A percentile compares a stretch with the other conserved stretches of the same genome.
These are phyloP conservation scores for Tricholoma sp. DNA, from an alignment of 768 basidiomycete genomes.

Conservation along the genomic window DNA sequence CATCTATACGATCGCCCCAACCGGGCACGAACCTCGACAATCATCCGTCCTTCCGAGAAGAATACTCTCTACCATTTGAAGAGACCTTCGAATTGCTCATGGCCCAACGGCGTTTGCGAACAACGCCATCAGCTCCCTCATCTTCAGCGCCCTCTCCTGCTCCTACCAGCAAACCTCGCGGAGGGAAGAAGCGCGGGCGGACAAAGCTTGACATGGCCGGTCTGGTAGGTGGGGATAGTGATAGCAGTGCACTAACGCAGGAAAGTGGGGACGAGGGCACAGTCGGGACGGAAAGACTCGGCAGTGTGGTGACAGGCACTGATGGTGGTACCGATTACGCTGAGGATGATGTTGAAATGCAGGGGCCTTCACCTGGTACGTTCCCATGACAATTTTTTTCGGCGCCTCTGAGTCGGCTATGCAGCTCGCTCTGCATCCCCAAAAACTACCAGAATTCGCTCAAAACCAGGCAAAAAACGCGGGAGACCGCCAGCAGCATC, in stretches of 20 bases:
- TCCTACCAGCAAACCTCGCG: constrained; percentile 19
- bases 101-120: constrained; percentile 56
- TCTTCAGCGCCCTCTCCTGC: constrained; percentile 46
- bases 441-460: constrained; percentile 30
- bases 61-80: constrained; percentile 61
- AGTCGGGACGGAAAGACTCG: constrained; percentile 49
- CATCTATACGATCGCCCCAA: constrained; percentile 59
- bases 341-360: constrained; percentile 59
- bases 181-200: constrained; percentile 36
- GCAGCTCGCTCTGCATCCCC: constrained; percentile 33
- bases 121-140: constrained; percentile 59
- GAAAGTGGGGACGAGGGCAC: constrained; percentile 75
- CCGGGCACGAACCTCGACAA: constrained; percentile 61
- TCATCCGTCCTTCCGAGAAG: constrained; percentile 73
- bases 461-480: constrained; percentile 26
- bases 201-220: constrained; percentile 65
- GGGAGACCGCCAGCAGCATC: constrained; percentile 26
- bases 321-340: constrained; percentile 66
- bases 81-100: constrained; percentile 56
- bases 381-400: constrained; percentile 6
- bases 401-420: not conserved
- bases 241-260: constrained; percentile 78
- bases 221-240: constrained; percentile 77
- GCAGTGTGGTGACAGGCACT: constrained; percentile 66
- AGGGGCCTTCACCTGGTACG: constrained; percentile 55